Conservation (phyloP, 108 stramenopile genomes). For the Nitzschia sp. region DNA sequence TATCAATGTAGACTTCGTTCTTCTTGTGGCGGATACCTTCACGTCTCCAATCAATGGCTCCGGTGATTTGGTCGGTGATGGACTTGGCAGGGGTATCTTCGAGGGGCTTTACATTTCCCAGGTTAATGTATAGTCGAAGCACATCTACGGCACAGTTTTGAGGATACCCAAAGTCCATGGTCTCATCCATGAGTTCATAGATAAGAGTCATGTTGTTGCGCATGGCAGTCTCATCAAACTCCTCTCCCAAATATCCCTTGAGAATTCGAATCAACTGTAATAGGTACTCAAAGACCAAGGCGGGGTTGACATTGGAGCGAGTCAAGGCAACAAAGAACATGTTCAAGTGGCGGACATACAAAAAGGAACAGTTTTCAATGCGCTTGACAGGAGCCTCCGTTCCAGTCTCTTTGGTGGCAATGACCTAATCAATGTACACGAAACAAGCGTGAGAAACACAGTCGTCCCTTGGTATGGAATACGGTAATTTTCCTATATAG, state of each 20-base stretch:
- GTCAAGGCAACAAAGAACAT: constrained; percentile 98
- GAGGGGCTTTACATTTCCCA: constrained; percentile 83
- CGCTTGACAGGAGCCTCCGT: constrained; percentile 91
- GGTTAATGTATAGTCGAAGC: constrained; percentile 95
- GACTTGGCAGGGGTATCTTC: constrained; percentile 78
- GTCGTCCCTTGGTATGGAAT: too few relatives aligned
- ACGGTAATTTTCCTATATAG: too few relatives aligned
- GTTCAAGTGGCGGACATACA: constrained; percentile 94
- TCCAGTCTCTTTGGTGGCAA: constrained; percentile 95
- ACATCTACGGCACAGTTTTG: constrained; percentile 98
- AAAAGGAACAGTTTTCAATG: constrained; percentile 94
- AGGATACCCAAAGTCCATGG: constrained; percentile 99
- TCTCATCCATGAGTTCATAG: constrained; percentile 98
- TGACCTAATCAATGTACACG: too few relatives aligned
- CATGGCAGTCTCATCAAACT: constrained; percentile 95
- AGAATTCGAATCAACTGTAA: constrained; percentile 92
- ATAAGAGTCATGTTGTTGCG: constrained; percentile 98
- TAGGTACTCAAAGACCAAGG: constrained; percentile 96
- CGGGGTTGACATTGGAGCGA: constrained; percentile 95
- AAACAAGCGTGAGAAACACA: too few relatives aligned
- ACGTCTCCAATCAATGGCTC: constrained; percentile 98
- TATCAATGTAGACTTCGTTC: constrained; percentile 99
- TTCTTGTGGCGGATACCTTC: constrained; percentile 98
- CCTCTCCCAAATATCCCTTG: constrained; percentile 96
- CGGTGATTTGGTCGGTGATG: constrained; percentile 95